phyloP scores from a whole-genome alignment of 2,329 filamentous ascomycete genomes.

The Verticillium albo-atrum region DNA sequence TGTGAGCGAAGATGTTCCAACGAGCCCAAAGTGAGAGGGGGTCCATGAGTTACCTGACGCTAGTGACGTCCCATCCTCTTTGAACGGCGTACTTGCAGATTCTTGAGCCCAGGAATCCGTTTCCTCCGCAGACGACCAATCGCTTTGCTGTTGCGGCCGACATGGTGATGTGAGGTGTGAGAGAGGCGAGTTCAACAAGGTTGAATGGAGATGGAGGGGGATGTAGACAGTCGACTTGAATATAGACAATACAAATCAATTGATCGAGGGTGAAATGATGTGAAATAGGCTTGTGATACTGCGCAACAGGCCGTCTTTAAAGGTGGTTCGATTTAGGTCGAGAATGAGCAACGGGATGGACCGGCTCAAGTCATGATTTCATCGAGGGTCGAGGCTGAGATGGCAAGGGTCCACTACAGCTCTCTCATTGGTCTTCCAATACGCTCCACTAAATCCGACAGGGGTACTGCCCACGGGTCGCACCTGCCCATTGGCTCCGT shows the following conservation, averaged over 20 bases:
- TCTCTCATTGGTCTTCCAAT: neutral
- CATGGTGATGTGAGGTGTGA: constrained; percentile 32
- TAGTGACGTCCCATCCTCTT: constrained; percentile 87
- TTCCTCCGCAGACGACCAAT: constrained; percentile 88
- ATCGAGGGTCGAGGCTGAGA: neutral
- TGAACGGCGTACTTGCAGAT: constrained; percentile 88
- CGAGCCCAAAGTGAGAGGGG: neutral
- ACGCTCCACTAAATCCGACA: neutral
- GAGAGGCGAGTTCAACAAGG: constrained; percentile 11
- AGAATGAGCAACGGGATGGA: neutral
- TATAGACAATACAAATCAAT: too few species aligned
- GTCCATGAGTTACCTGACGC: constrained; percentile 66
- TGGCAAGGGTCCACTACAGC: neutral
- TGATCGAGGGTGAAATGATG: constrained; percentile 2
- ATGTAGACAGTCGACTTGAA: too few species aligned
- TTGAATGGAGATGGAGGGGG: too few species aligned
- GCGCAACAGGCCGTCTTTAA: neutral
- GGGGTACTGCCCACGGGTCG: neutral
- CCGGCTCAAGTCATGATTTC: neutral
- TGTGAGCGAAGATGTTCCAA: constrained; percentile 12
- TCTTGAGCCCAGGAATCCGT: constrained; percentile 80
- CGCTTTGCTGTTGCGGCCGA: constrained; percentile 62
- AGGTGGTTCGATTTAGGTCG: neutral
- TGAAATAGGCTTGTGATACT: neutral
- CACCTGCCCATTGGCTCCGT: constrained; percentile 6